Conservation (phyloP, 257 asterid genomes). For the Solanum arcanum region DNA sequence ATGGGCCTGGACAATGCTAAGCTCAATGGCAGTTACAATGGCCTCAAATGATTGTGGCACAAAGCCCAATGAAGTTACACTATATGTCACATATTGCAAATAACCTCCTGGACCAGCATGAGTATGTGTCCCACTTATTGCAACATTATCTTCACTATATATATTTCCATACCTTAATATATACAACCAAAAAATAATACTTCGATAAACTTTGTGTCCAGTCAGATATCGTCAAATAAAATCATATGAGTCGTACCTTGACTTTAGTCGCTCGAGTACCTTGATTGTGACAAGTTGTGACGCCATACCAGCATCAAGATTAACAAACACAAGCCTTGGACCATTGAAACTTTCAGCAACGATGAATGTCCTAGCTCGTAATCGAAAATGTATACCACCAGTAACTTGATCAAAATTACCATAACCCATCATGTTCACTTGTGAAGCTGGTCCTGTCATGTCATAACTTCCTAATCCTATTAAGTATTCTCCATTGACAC, state of each 20-base stretch:
- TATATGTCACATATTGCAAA: constrained; percentile 42
- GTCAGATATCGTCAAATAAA: not conserved
- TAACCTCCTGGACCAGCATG: constrained; percentile 74
- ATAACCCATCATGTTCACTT: constrained; percentile 68
- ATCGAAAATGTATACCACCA: constrained; percentile 47
- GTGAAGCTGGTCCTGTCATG: constrained; percentile 68
- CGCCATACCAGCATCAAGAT: constrained; percentile 67
- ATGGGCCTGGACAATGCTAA: constrained; percentile 50
- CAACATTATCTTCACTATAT: constrained; percentile 43
- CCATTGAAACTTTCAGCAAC: constrained; percentile 27
- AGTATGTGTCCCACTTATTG: constrained; percentile 60
- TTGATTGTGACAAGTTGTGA: constrained; percentile 54
- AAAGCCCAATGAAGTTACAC: constrained; percentile 49
- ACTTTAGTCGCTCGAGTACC: constrained; percentile 31
- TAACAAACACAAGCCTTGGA: constrained; percentile 33
- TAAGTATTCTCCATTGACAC: constrained; percentile 30
- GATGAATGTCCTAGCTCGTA: constrained; percentile 37
- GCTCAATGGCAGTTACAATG: constrained; percentile 38
- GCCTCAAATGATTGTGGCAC: constrained; percentile 54
- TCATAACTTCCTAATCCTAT: constrained; percentile 54
- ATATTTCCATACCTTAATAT: constrained; percentile 37
- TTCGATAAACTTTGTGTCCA: not conserved
- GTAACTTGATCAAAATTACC: constrained; percentile 44
- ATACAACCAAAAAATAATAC: not conserved
- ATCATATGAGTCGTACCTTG: constrained; percentile 13